Evolutionary conservation across 108 stramenopile species (phyloP).

Genomic region (Stephanodiscus minutulus): DNA sequence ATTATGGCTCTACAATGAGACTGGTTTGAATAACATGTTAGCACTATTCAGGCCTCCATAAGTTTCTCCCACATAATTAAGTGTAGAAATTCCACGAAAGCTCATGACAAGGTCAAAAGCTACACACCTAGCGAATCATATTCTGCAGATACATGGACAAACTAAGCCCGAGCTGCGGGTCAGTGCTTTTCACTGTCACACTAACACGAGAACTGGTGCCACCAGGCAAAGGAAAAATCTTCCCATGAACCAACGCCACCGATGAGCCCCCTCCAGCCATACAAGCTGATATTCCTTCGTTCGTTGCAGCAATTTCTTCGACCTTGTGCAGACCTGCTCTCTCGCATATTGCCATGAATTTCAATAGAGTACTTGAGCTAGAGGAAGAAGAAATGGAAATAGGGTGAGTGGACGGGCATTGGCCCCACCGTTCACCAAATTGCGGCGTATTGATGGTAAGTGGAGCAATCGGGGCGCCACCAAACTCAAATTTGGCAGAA

Average conservation of each 20-base stretch:
- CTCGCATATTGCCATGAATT: slow-evolving; percentile 63
- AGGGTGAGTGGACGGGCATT: slow-evolving; percentile 65
- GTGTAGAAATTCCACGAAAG: background rate
- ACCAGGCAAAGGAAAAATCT: slow-evolving; percentile 61
- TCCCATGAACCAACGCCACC: slow-evolving; percentile 79
- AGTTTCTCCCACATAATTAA: no score
- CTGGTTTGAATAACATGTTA: background rate
- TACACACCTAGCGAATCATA: slow-evolving; percentile 49
- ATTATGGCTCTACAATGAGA: background rate
- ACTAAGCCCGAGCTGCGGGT: slow-evolving; percentile 65
- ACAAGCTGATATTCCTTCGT: slow-evolving; percentile 87
- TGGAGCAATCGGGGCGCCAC: slow-evolving; percentile 73
- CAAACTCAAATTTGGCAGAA: slow-evolving; percentile 75
- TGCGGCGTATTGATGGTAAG: slow-evolving; percentile 86
- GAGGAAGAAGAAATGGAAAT: slow-evolving; percentile 48
- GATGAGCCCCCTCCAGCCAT: slow-evolving; percentile 73
- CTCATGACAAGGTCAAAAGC: background rate
- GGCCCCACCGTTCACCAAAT: slow-evolving; percentile 91
- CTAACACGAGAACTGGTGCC: slow-evolving; percentile 58
- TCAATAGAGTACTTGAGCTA: slow-evolving; percentile 52
- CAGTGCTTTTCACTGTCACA: slow-evolving; percentile 81
- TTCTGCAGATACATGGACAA: slow-evolving; percentile 81
- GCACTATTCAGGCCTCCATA: no score
- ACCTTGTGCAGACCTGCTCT: slow-evolving; percentile 67
- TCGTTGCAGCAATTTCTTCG: slow-evolving; percentile 86